These are phyloP conservation scores for Suhomyces coccinellae DNA, from an alignment of 1,139 yeast species.

Conservation along the genomic window DNA sequence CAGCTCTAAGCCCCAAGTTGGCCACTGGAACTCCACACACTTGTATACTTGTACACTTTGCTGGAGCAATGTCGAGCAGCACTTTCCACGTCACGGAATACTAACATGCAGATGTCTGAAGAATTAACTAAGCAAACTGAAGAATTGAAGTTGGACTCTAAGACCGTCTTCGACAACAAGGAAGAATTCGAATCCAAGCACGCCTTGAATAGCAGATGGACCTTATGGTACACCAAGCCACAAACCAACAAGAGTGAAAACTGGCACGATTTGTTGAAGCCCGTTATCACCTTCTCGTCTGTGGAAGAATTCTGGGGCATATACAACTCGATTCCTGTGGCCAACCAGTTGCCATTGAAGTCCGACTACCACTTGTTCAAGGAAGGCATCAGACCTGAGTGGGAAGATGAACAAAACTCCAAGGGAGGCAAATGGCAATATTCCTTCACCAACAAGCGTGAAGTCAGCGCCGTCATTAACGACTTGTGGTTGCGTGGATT, in stretches of 20 bases:
- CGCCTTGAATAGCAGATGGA: slow-evolving; percentile 92
- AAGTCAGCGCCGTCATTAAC: slow-evolving; percentile 63
- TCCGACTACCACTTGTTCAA: slow-evolving; percentile 96
- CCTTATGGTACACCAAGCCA: slow-evolving; percentile 97
- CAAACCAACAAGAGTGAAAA: slow-evolving; percentile 75
- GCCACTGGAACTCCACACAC: too few relatives aligned
- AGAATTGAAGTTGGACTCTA: slow-evolving; percentile 50
- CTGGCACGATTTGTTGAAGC: slow-evolving; percentile 92
- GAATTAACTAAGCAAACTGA: slow-evolving; percentile 57
- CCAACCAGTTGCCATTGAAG: slow-evolving; percentile 85
- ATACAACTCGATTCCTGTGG: slow-evolving; percentile 90
- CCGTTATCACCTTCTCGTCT: slow-evolving; percentile 86
- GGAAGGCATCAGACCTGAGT: slow-evolving; percentile 94
- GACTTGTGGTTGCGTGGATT: slow-evolving; percentile 93
- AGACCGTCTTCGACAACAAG: slow-evolving; percentile 65
- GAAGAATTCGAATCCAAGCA: slow-evolving; percentile 81
- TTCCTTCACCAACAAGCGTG: slow-evolving; percentile 70
- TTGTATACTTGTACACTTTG: not conserved
- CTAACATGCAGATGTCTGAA: slow-evolving; percentile 42
- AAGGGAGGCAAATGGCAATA: slow-evolving; percentile 91
- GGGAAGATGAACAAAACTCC: slow-evolving; percentile 91
- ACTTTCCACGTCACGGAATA: slow-evolving; percentile 5
- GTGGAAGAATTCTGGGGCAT: slow-evolving; percentile 99
- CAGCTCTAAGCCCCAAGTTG: too few relatives aligned
- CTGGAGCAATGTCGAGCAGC: not conserved